phyloP scores from a whole-genome alignment of 2,329 filamentous ascomycete genomes.

The Talaromyces pinophilus region DNA sequence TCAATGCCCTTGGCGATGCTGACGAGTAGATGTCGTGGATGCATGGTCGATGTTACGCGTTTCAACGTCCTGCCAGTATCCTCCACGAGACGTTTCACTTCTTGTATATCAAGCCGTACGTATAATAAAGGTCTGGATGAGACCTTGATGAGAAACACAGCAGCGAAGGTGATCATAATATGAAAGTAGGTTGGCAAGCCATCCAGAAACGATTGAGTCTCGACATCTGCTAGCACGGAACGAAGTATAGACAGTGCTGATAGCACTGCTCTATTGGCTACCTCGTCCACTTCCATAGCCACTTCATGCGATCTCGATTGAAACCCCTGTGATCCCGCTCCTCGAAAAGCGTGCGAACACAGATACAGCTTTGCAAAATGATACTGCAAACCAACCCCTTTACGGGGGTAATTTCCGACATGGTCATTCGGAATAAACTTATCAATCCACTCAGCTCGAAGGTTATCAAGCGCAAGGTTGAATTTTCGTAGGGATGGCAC shows the following conservation, averaged over 20 bases:
- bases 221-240: slow-evolving; percentile 37
- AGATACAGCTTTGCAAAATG: slow-evolving; percentile 52
- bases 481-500: slow-evolving; percentile 27
- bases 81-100: not conserved
- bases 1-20: slow-evolving; percentile 31
- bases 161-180: slow-evolving; percentile 45
- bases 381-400: slow-evolving; percentile 49
- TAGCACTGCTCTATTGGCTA: slow-evolving; percentile 40
- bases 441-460: slow-evolving; percentile 12
- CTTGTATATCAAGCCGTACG: slow-evolving; percentile 25
- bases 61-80: slow-evolving; percentile 17
- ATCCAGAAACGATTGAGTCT: slow-evolving; percentile 37
- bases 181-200: slow-evolving; percentile 43
- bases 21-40: slow-evolving; percentile 32
- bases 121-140: slow-evolving; percentile 33
- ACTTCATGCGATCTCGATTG: slow-evolving; percentile 32
- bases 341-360: slow-evolving; percentile 48
- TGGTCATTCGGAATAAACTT: slow-evolving; percentile 36
- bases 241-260: slow-evolving; percentile 39
- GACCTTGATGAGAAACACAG: slow-evolving; percentile 43
- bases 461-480: slow-evolving; percentile 26
- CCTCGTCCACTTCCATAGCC: slow-evolving; percentile 32
- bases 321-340: slow-evolving; percentile 23
- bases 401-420: slow-evolving; percentile 48
- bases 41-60: slow-evolving; percentile 31